phyloP scores from a whole-genome alignment of 2,329 filamentous ascomycete species.

The Fusarium paranaense region DNA sequence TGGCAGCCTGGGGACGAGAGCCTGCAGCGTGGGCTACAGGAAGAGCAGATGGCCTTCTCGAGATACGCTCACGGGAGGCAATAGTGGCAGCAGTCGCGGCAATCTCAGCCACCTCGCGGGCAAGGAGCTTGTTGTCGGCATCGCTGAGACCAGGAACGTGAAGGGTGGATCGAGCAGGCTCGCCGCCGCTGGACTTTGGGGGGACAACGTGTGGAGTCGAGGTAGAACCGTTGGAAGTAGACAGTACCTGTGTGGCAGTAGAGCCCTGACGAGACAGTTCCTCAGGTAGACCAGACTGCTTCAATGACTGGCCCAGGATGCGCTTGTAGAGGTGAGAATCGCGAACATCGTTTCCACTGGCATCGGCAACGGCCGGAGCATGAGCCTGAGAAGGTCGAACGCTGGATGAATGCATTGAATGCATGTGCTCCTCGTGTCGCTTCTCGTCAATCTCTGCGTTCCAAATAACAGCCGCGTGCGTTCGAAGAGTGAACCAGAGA shows the following conservation, averaged over 20 bases:
- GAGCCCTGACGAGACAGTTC: slow-evolving; percentile 57
- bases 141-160: slow-evolving; percentile 79
- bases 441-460: slow-evolving; percentile 86
- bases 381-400: slow-evolving; percentile 50
- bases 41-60: slow-evolving; percentile 53
- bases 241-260: slow-evolving; percentile 45
- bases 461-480: slow-evolving; percentile 97
- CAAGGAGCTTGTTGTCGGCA: slow-evolving; percentile 83
- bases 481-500: slow-evolving; percentile 93
- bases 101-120: slow-evolving; percentile 91
- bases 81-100: slow-evolving; percentile 91
- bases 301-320: slow-evolving; percentile 90
- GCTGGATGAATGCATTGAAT: slow-evolving; percentile 49
- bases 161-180: slow-evolving; percentile 56
- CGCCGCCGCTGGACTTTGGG: slow-evolving; percentile 68
- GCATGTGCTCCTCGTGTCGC: slow-evolving; percentile 67
- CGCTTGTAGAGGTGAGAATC: slow-evolving; percentile 93
- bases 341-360: slow-evolving; percentile 76
- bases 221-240: slow-evolving; percentile 56
- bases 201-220: slow-evolving; percentile 80
- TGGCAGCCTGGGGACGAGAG: slow-evolving; percentile 42
- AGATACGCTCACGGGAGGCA: slow-evolving; percentile 77
- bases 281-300: slow-evolving; percentile 79
- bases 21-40: slow-evolving; percentile 34
- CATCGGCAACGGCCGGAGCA: slow-evolving; percentile 54